Conservation (phyloP, 257 asterid species). For the Echium plantagineum region DNA sequence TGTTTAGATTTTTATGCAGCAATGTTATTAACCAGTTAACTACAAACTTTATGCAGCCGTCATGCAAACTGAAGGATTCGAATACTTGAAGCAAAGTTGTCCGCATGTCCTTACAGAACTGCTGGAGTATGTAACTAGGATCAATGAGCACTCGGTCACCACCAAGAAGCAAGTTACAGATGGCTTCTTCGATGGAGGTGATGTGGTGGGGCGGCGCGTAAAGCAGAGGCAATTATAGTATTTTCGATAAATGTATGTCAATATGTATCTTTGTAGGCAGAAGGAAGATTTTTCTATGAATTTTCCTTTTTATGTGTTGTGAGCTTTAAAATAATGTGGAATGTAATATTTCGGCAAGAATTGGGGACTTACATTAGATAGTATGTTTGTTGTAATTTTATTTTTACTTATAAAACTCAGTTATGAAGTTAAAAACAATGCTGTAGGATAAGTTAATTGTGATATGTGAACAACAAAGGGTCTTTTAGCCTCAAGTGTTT, state of each 20-base stretch:
- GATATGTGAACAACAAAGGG: too few relatives aligned
- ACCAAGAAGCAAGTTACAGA: constrained; percentile 51
- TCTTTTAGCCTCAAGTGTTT: too few relatives aligned
- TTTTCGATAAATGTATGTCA: neutral
- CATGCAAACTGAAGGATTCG: constrained; percentile 92
- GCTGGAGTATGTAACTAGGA: constrained; percentile 76
- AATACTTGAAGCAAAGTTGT: constrained; percentile 83
- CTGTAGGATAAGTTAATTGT: too few relatives aligned
- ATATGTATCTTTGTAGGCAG: neutral
- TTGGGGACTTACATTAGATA: neutral
- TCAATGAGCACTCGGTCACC: constrained; percentile 45
- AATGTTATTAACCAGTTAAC: neutral
- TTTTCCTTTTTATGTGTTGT: neutral
- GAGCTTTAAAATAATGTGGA: neutral
- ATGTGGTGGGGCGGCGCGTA: constrained; percentile 70
- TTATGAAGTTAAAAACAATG: too few relatives aligned
- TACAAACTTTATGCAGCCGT: constrained; percentile 52
- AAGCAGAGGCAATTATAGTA: constrained; percentile 51
- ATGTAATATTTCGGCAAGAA: neutral
- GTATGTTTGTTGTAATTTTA: too few relatives aligned
- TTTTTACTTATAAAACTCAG: too few relatives aligned
- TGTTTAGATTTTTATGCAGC: too few relatives aligned
- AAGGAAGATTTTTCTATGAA: neutral
- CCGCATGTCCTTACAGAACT: constrained; percentile 68
- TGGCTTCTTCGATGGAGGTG: constrained; percentile 55